Conservation (phyloP, 805 yeast genomes). For the Blastobotrys parvus region DNA sequence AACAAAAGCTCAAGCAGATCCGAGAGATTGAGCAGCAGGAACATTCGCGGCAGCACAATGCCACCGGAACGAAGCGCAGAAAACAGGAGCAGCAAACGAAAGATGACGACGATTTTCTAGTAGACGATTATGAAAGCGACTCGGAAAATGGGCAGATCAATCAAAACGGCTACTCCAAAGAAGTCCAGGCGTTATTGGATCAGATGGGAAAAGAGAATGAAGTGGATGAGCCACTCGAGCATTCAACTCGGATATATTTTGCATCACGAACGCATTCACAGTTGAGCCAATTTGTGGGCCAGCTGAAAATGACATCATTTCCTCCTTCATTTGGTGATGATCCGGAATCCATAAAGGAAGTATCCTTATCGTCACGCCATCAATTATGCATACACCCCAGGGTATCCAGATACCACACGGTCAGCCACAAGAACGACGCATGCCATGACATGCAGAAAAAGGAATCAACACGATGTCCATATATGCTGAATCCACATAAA, state of each 20-base stretch:
- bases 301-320: conserved; percentile 52
- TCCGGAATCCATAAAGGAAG: conserved; percentile 51
- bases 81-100: conserved; percentile 10
- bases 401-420: conserved; percentile 42
- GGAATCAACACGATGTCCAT: conserved; percentile 33
- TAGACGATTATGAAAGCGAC: conserved; percentile 33
- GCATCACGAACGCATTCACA: conserved; percentile 92
- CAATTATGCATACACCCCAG: conserved; percentile 72
- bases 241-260: conserved; percentile 47
- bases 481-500: conserved; percentile 30
- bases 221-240: conserved; percentile 13
- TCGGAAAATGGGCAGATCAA: conserved; percentile 14
- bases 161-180: conserved; percentile 32
- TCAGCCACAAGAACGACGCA: conserved; percentile 63
- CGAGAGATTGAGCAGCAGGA: conserved; percentile 13
- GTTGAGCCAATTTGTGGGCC: conserved; percentile 68
- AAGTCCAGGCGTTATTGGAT: not conserved
- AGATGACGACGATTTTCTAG: conserved; percentile 7
- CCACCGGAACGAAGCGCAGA: conserved; percentile 5
- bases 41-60: conserved; percentile 8
- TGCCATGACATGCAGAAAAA: conserved; percentile 62
- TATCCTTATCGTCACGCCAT: conserved; percentile 75
- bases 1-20: conserved; percentile 13
- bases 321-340: conserved; percentile 45
- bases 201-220: conserved; percentile 7